Percentiles rank a stretch among this genome's conserved stretches.
Evolutionary conservation across 805 yeast genomes (phyloP).

Genomic region (Nakazawaea peltata): DNA sequence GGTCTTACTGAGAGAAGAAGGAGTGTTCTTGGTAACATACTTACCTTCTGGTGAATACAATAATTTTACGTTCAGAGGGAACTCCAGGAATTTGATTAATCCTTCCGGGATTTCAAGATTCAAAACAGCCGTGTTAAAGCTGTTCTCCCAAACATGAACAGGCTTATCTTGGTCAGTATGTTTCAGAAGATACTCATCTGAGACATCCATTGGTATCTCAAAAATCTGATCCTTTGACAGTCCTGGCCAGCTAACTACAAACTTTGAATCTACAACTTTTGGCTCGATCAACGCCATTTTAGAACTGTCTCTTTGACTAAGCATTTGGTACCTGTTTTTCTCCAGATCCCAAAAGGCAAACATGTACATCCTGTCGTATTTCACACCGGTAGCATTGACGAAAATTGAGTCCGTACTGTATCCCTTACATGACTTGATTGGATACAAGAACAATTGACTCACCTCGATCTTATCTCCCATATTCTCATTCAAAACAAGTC

Average conservation of each 20-base stretch:
- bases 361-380: constrained; percentile 21
- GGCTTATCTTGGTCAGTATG: not conserved
- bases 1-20: constrained; percentile 8
- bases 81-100: constrained; percentile 13
- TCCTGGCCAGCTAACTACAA: constrained; percentile 11
- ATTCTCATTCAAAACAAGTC: not conserved
- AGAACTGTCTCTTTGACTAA: constrained; percentile 17
- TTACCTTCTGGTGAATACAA: constrained; percentile 19
- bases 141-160: constrained; percentile 17
- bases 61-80: constrained; percentile 15
- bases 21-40: constrained; percentile 18
- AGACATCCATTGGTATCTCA: too few relatives aligned
- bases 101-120: constrained; percentile 14
- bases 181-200: constrained; percentile 7
- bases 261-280: constrained; percentile 7
- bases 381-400: constrained; percentile 17
- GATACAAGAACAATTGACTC: not conserved
- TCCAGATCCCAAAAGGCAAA: constrained; percentile 13
- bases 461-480: not conserved
- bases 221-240: too few relatives aligned
- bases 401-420: constrained; percentile 10
- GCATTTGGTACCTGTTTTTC: constrained; percentile 11
- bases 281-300: constrained; percentile 11
- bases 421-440: constrained; percentile 14
- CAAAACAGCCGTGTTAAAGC: constrained; percentile 15